Percentiles rank a stretch among this genome's conserved stretches.
Conservation (phyloP, 2,329 filamentous ascomycete species). For the Westerdykella aurantiaca region DNA sequence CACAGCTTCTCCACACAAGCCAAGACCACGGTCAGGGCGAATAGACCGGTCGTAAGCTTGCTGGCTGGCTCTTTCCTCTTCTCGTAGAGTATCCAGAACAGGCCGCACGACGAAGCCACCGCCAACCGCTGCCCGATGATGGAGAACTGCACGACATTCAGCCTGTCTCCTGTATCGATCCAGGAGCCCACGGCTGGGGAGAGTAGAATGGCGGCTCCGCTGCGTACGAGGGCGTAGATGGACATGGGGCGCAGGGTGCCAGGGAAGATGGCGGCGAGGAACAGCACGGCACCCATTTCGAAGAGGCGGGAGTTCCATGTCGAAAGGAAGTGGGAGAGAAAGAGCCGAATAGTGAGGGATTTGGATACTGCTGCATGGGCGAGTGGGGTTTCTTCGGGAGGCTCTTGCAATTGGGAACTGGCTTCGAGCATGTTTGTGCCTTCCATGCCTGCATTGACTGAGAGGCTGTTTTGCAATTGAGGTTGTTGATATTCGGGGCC, state of each 20-base stretch:
- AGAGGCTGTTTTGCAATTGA: no score
- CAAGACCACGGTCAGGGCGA: constrained; percentile 43
- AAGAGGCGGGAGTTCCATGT: constrained; percentile 47
- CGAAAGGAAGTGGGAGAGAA: constrained; percentile 44
- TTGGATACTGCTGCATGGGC: no score
- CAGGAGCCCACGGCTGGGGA: constrained; percentile 54
- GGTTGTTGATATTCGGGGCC: no score
- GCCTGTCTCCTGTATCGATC: constrained; percentile 50
- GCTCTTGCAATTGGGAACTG: no score
- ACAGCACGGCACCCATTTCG: constrained; percentile 48
- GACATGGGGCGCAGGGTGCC: constrained; percentile 60
- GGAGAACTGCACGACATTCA: constrained; percentile 36
- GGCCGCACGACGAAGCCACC: constrained; percentile 29
- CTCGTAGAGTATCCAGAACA: constrained; percentile 15
- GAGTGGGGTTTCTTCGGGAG: no score
- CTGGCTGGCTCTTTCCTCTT: constrained; percentile 3
- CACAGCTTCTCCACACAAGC: constrained; percentile 65
- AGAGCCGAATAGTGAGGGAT: constrained; percentile 22
- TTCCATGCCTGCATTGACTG: no score
- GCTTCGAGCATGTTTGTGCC: no score
- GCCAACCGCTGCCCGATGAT: constrained; percentile 37
- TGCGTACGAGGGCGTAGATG: constrained; percentile 61
- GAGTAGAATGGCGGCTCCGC: constrained; percentile 53
- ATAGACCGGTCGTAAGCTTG: constrained; percentile 22
- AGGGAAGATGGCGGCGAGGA: constrained; percentile 43